Conservation (phyloP, 441 rosid species). For the Pelargonium fulgidum region DNA sequence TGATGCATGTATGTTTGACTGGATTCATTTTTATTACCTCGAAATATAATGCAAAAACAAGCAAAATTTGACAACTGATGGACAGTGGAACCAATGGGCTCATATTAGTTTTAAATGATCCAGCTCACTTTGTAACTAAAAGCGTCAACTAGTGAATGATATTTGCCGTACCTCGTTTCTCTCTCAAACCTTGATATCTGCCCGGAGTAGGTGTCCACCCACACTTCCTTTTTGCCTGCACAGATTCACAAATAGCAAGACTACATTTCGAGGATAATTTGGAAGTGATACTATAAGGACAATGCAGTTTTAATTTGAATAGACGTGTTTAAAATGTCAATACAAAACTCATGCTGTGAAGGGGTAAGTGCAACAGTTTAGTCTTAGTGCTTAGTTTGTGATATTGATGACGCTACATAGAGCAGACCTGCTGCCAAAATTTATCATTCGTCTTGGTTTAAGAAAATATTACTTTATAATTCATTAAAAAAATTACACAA, state of each 20-base stretch:
- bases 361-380: constrained; percentile 31
- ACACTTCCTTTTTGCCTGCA: constrained; percentile 39
- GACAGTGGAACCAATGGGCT: too few species aligned
- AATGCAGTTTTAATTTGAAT: constrained; percentile 26
- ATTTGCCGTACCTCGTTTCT: constrained; percentile 32
- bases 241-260: too few species aligned
- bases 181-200: constrained; percentile 37
- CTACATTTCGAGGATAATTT: too few species aligned
- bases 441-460: constrained; percentile 40
- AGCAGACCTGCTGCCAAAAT: constrained; percentile 62
- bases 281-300: too few species aligned
- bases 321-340: constrained; percentile 46
- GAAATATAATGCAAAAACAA: too few species aligned
- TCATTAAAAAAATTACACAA: constrained; percentile 10
- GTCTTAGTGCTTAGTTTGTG: constrained; percentile 51
- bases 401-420: constrained; percentile 56
- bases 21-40: too few species aligned
- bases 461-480: constrained; percentile 25
- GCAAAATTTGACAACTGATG: too few species aligned
- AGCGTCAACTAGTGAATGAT: not conserved
- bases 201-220: constrained; percentile 49
- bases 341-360: constrained; percentile 42
- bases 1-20: too few species aligned
- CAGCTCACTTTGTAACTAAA: too few species aligned
- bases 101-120: too few species aligned